A percentile compares a stretch with the other conserved stretches of the same genome.
Evolutionary conservation across 1,284 basidiomycete genomes (phyloP).

Genomic region (Leccinum solheimii): DNA sequence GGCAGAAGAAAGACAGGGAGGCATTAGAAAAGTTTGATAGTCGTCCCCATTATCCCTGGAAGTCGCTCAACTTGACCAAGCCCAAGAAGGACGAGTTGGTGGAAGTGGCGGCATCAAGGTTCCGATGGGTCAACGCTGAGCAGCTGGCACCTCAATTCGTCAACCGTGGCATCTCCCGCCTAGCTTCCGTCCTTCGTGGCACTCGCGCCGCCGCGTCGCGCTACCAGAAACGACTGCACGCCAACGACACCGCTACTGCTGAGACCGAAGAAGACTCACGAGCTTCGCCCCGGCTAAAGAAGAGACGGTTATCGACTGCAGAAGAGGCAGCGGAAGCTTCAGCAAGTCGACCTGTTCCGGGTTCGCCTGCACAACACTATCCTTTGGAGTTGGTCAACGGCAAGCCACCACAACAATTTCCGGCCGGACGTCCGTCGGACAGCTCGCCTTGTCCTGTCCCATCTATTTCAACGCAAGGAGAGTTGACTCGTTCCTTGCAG

Average conservation of each 20-base stretch:
- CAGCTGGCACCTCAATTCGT: conserved; percentile 33
- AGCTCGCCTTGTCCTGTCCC: conserved; percentile 1
- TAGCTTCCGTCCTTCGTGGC: conserved; percentile 21
- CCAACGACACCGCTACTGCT: conserved; percentile 7
- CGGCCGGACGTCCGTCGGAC: conserved; percentile 23
- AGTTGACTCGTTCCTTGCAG: conserved; percentile 27
- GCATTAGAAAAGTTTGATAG: conserved; percentile 41
- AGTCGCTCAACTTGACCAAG: conserved; percentile 24
- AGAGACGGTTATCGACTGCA: conserved; percentile 23
- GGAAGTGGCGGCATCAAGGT: conserved; percentile 31
- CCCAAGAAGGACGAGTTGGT: conserved; percentile 29
- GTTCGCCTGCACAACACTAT: not conserved
- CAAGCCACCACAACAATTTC: conserved; percentile 34
- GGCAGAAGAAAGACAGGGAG: conserved; percentile 44
- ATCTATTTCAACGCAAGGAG: conserved; percentile 14
- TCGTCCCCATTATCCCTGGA: conserved; percentile 32
- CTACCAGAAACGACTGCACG: conserved; percentile 28
- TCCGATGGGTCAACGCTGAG: conserved; percentile 36
- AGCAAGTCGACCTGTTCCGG: conserved; percentile 6
- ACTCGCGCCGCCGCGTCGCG: conserved; percentile 4
- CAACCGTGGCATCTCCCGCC: conserved; percentile 25
- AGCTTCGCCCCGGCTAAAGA: conserved; percentile 30
- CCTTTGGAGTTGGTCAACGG: conserved; percentile 30
- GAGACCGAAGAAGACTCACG: conserved; percentile 11
- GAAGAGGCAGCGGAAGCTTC: conserved; percentile 3